phyloP scores from a whole-genome alignment of 441 rosid species.

The Populus hybrid region DNA sequence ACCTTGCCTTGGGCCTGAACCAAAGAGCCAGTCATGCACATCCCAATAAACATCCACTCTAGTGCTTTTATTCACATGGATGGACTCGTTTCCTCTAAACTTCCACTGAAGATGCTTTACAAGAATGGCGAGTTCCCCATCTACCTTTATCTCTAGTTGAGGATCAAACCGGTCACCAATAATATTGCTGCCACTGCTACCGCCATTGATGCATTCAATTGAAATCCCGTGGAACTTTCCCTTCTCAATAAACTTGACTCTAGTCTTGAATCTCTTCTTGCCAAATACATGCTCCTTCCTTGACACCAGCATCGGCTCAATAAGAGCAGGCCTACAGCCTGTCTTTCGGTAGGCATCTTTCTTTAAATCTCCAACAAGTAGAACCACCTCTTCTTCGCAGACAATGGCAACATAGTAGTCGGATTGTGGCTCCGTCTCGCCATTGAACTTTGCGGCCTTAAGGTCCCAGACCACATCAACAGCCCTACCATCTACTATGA shows the following conservation, averaged over 20 bases:
- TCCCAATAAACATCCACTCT: slow-evolving; percentile 73
- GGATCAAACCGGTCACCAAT: slow-evolving; percentile 37
- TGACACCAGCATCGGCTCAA: slow-evolving; percentile 64
- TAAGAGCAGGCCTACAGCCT: slow-evolving; percentile 68
- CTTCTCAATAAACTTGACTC: slow-evolving; percentile 56
- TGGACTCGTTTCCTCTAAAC: slow-evolving; percentile 67
- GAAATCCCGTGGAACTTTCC: slow-evolving; percentile 57
- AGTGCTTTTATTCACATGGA: slow-evolving; percentile 36
- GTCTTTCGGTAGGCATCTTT: slow-evolving; percentile 70
- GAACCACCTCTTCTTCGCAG: slow-evolving; percentile 70
- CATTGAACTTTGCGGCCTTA: slow-evolving; percentile 62
- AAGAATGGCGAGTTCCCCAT: slow-evolving; percentile 47
- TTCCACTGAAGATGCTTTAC: slow-evolving; percentile 77
- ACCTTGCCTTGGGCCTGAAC: slow-evolving; percentile 64
- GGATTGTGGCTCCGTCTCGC: slow-evolving; percentile 77
- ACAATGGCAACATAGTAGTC: slow-evolving; percentile 77
- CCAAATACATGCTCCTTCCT: slow-evolving; percentile 78
- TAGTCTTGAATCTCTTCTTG: slow-evolving; percentile 64
- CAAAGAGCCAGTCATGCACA: slow-evolving; percentile 81
- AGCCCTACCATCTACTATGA: slow-evolving; percentile 45
- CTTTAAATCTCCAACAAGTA: slow-evolving; percentile 76
- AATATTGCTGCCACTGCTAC: background rate
- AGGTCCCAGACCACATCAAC: slow-evolving; percentile 84
- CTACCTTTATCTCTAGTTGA: slow-evolving; percentile 56
- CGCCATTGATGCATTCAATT: slow-evolving; percentile 48